Base-by-base conservation (phyloP, 495 filamentous ascomycete species). In the Umbilicaria muhlenbergii region DNA sequence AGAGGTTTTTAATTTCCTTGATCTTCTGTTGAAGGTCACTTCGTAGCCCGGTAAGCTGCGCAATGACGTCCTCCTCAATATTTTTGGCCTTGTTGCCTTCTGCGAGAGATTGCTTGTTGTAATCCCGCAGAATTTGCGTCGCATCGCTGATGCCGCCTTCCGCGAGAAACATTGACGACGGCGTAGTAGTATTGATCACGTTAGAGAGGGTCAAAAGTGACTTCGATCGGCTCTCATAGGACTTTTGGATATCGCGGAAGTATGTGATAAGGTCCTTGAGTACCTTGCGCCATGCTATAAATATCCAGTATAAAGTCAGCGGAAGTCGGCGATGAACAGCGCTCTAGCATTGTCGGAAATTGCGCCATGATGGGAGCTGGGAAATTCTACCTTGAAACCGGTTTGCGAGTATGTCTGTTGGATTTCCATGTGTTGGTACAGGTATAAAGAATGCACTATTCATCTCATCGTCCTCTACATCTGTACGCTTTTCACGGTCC, bases 201-300 rank as follows among this genome's bases (percentile, higher is more conserved):
- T 86, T 86, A 13, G 84, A 80, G 16, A 94, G 73, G 47, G 91
- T 94, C 14, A 83, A 58, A 11, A 93, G 69, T 8, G 81, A 75
- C 56, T 94, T 96, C 2, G 84, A 71, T 40, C 82, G 80, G 37
- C 79, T 73, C 51, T 98, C 91, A 61, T 96, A 93, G 28, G 86
- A 84, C 39, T 76, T 74, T 60, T 94, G 86, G 16, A 96, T 74
- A 62, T 98, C 91, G 50, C 86, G 78, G 60, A 94, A 96, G 59
- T 94, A 98, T 24, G 83, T 69, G 49, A 95, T 94, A 34, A 94
- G 68, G 52, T 94, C 88, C 59, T 98, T 98, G 28, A 98, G 71
- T 11, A 94, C 70, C 68, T 93, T 94, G 33, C 91, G 74, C 91
- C 91, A 98, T 41, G 84, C 91, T 94, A 49, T 16, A 40, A 39